Evolutionary conservation across 2,329 filamentous ascomycete genomes (phyloP).

Genomic region (Apiospora rasikravindrae): DNA sequence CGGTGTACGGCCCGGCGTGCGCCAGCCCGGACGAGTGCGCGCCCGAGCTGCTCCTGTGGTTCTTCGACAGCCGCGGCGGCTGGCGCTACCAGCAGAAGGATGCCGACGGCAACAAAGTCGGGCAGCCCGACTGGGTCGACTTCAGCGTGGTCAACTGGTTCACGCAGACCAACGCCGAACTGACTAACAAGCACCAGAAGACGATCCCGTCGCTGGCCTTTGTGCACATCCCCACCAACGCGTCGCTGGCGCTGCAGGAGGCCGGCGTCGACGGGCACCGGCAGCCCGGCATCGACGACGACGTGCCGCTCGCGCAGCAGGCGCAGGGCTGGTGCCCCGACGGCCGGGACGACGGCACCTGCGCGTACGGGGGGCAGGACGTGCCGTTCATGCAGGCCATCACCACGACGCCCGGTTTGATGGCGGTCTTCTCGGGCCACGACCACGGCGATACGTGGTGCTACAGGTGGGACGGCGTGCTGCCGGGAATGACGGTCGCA

Average conservation of each 20-base stretch:
- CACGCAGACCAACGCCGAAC: slow-evolving; percentile 36
- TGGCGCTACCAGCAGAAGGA: slow-evolving; percentile 50
- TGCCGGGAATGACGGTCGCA: slow-evolving; percentile 36
- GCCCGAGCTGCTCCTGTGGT: slow-evolving; percentile 65
- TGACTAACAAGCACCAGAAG: slow-evolving; percentile 39
- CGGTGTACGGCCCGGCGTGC: slow-evolving; percentile 47
- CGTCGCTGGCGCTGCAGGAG: slow-evolving; percentile 46
- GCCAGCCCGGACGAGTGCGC: slow-evolving; percentile 34
- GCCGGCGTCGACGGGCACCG: slow-evolving; percentile 43
- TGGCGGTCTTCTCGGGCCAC: slow-evolving; percentile 68
- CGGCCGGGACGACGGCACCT: slow-evolving; percentile 43
- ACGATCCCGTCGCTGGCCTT: slow-evolving; percentile 53
- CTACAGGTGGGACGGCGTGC: slow-evolving; percentile 48
- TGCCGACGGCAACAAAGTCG: slow-evolving; percentile 35
- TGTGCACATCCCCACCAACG: slow-evolving; percentile 54
- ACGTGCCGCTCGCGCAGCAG: slow-evolving; percentile 47
- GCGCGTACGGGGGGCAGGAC: slow-evolving; percentile 57
- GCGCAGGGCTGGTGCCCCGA: slow-evolving; percentile 52
- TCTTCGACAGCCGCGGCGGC: slow-evolving; percentile 72
- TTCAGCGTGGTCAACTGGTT: slow-evolving; percentile 52
- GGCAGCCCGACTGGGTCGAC: slow-evolving; percentile 53
- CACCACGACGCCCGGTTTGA: slow-evolving; percentile 56
- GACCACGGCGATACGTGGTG: slow-evolving; percentile 70
- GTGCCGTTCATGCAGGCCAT: slow-evolving; percentile 68
- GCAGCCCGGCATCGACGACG: slow-evolving; percentile 53